phyloP scores from a whole-genome alignment of 2,329 filamentous ascomycete species.

The Thelonectria discophora region DNA sequence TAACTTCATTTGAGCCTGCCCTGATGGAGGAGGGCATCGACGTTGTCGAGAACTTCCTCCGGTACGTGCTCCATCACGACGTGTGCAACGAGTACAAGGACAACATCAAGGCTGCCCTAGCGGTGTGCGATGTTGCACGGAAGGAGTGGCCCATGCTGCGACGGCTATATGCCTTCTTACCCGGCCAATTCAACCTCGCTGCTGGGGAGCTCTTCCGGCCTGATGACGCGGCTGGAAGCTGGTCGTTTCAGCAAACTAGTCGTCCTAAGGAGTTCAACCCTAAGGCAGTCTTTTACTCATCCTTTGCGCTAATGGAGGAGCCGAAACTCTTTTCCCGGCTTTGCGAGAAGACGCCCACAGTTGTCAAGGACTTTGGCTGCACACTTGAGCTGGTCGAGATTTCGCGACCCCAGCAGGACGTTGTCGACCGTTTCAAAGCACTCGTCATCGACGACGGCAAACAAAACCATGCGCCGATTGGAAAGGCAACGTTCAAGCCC shows the following conservation, averaged over 20 bases:
- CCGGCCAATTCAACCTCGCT: constrained; percentile 83
- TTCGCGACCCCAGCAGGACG: constrained; percentile 53
- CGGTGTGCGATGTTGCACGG: constrained; percentile 72
- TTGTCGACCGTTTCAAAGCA: constrained; percentile 55
- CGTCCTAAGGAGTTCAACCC: constrained; percentile 54
- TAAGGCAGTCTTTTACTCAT: constrained; percentile 54
- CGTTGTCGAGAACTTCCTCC: constrained; percentile 85
- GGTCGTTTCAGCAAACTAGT: constrained; percentile 40
- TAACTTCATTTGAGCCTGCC: constrained; percentile 63
- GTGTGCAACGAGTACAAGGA: constrained; percentile 83
- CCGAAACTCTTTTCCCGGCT: constrained; percentile 45
- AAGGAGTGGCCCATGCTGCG: constrained; percentile 71
- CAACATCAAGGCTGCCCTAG: constrained; percentile 72
- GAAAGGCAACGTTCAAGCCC: constrained; percentile 55
- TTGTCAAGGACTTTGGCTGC: constrained; percentile 59
- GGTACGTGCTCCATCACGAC: constrained; percentile 84
- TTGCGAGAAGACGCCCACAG: constrained; percentile 35
- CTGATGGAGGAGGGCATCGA: constrained; percentile 67
- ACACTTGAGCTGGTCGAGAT: constrained; percentile 70
- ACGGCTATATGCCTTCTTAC: constrained; percentile 63
- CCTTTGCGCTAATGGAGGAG: constrained; percentile 52
- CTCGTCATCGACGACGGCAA: constrained; percentile 48
- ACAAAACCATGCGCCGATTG: constrained; percentile 52
- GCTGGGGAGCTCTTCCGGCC: constrained; percentile 72
- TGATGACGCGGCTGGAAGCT: constrained; percentile 39